Conservation (phyloP, 2,329 filamentous ascomycete genomes). For the Ceratocystis alfenasii region DNA sequence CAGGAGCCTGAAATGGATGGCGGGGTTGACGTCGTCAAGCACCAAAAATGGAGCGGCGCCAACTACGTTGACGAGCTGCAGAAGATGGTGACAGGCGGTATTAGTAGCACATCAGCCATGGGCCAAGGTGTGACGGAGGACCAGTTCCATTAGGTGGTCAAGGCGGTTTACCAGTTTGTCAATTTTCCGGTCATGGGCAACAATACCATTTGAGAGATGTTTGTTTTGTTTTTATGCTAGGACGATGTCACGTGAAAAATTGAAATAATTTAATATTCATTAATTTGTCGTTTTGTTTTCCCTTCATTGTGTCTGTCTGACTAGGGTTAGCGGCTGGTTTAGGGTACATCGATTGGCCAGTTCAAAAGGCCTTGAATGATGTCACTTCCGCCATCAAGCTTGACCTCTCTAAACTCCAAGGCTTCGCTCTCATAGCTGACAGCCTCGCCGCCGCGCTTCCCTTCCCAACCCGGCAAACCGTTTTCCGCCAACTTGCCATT, state of each 20-base stretch:
- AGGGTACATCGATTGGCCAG: not conserved
- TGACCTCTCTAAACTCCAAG: not conserved
- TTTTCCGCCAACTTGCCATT: not conserved
- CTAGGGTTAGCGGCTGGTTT: not conserved
- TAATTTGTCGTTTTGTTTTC: not conserved
- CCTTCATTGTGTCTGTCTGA: not conserved
- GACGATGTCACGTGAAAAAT: not conserved
- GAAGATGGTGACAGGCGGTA: conserved; percentile 93
- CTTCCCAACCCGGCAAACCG: not conserved
- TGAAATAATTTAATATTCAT: not conserved
- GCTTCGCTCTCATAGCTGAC: not conserved
- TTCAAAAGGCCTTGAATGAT: conserved; percentile 9
- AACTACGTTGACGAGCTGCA: conserved; percentile 88
- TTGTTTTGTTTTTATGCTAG: not conserved
- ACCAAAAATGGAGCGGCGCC: conserved; percentile 97
- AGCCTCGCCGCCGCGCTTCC: conserved; percentile 3
- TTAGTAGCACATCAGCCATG: conserved; percentile 90
- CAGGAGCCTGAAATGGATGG: conserved; percentile 94
- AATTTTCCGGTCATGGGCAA: no score
- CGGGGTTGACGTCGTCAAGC: conserved; percentile 87
- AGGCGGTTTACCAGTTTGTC: not conserved
- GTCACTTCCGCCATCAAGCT: conserved; percentile 9
- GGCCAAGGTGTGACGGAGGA: conserved; percentile 96
- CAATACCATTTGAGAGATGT: no score
- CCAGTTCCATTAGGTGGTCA: conserved; percentile 59